A percentile compares a stretch with the other conserved stretches of the same genome.
phyloP scores from a whole-genome alignment of 352 stramenopile genomes.

The Globisporangium heterothallicum region DNA sequence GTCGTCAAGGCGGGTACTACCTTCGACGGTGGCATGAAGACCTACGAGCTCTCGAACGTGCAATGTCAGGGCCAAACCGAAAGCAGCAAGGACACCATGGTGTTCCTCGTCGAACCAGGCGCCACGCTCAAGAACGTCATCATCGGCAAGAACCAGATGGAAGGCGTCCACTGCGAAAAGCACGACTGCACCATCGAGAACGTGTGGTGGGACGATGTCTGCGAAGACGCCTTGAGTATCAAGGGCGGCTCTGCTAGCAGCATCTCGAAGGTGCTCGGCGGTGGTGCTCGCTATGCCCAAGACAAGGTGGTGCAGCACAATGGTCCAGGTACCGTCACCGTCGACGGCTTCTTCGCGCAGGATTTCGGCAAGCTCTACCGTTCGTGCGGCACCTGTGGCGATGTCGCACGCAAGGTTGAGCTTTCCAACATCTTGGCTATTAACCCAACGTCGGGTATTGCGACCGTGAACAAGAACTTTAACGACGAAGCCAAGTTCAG shows the following conservation, averaged over 20 bases:
- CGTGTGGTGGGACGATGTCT: slow-evolving; percentile 29
- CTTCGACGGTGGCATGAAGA: slow-evolving; percentile 54
- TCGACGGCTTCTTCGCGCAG: slow-evolving; percentile 27
- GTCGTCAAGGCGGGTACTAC: slow-evolving; percentile 28
- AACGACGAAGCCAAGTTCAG: slow-evolving; percentile 18
- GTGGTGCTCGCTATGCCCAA: slow-evolving; percentile 20
- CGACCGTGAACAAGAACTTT: slow-evolving; percentile 30
- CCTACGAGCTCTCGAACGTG: slow-evolving; percentile 45
- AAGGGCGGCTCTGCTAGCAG: slow-evolving; percentile 19
- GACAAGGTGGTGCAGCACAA: slow-evolving; percentile 34
- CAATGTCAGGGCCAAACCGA: slow-evolving; percentile 29
- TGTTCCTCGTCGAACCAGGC: slow-evolving; percentile 40
- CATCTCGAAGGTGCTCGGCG: slow-evolving; percentile 20
- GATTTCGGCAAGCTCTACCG: slow-evolving; percentile 29
- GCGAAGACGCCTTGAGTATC: slow-evolving; percentile 24
- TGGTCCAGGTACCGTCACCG: slow-evolving; percentile 18
- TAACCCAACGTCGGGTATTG: slow-evolving; percentile 17
- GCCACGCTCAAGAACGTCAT: slow-evolving; percentile 29
- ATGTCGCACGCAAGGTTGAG: slow-evolving; percentile 15
- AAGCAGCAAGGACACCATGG: slow-evolving; percentile 16
- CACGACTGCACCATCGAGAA: slow-evolving; percentile 28
- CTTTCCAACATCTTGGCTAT: slow-evolving; percentile 28
- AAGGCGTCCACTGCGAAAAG: slow-evolving; percentile 25
- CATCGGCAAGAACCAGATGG: slow-evolving; percentile 25
- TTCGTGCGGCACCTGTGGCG: slow-evolving; percentile 25